Evolutionary conservation across 257 asterid genomes (phyloP), one percentile per base, ranked within the genome.

Genomic region (Solanum virginianum): DNA sequence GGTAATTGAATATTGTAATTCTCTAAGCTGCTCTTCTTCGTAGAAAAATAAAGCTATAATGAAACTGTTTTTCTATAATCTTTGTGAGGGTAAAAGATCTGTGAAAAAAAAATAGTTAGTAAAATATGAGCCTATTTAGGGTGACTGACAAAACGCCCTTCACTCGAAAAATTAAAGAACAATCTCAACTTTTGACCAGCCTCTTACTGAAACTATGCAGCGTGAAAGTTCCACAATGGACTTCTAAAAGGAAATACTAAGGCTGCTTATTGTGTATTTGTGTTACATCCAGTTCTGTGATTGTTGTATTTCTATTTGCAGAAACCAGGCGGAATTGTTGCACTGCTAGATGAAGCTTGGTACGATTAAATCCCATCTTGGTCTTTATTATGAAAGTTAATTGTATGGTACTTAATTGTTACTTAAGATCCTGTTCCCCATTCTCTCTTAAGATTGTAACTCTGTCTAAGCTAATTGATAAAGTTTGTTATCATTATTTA

Each of bases 291-390:
- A 66, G 53, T 65, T 84, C 66, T 82, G 70, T 79, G 83, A 88
- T 89, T 83, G 84, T 47, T 63, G 84, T 69, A 47, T 86, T 88
- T 66, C 85, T 75, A 84, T 80, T 91, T 89, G 92, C 99, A 96
- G 99, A 96, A 94, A 94, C 98, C 99, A 41, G 98, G 98, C 80
- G 98, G 99, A 87, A 93, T 96, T 82, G 68, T 96, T 87, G 94
- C 97, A 89, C 97, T 96, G 83, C 98, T 96, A 29, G 99, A 96
- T 88, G 99, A 96, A 92, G 99, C 99, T 89, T 96, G 99, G 98
- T 96, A 84, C 14, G 75, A 43, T 16, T 88, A 83, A 83, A 80
- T 81, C 81, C 87, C 57, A 66, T 80, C 79, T 56, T 81, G 82
- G 29, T 59, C 70, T 83, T 69, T 57, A 36, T 45, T 66, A 63